A percentile compares a stretch with the other conserved stretches of the same genome.
These are phyloP conservation scores for Pugionium cornutum DNA, from an alignment of 345 rosid species.

Conservation along the genomic window DNA sequence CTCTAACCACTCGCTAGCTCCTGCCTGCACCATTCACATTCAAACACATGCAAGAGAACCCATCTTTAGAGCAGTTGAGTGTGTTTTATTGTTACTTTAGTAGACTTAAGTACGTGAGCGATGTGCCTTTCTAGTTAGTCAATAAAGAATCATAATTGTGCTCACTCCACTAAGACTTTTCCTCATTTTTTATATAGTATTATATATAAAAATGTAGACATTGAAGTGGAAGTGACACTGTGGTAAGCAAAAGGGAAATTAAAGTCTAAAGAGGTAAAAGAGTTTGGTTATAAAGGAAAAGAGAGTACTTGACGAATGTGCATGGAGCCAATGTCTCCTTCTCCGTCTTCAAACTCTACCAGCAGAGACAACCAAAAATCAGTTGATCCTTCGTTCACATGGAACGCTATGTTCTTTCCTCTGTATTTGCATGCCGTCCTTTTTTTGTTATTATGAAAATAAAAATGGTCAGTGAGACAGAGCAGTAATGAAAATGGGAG, in stretches of 20 bases:
- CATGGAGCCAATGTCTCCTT: conserved; percentile 96
- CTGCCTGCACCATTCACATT: conserved; percentile 53
- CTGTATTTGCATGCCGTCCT: conserved; percentile 92
- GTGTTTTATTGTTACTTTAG: conserved; percentile 16
- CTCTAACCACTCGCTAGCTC: conserved; percentile 73
- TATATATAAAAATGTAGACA: conserved; percentile 9
- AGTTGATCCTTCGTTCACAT: conserved; percentile 91
- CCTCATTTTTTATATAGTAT: background rate
- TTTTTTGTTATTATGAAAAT: background rate
- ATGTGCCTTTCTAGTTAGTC: conserved; percentile 28
- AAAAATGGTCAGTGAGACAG: background rate
- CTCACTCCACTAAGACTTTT: conserved; percentile 33
- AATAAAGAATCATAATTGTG: conserved; percentile 27
- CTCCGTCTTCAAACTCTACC: conserved; percentile 95
- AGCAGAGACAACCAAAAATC: conserved; percentile 79
- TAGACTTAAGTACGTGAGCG: background rate
- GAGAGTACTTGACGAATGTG: conserved; percentile 72
- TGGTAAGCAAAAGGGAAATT: background rate
- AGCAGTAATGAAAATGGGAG: conserved; percentile 6
- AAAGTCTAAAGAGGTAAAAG: conserved; percentile 20
- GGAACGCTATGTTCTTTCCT: conserved; percentile 85
- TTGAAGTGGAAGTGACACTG: conserved; percentile 31
- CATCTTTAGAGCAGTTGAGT: background rate
- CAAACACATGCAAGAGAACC: conserved; percentile 4
- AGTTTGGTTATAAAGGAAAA: conserved; percentile 8